Percentiles rank a stretch among this genome's conserved stretches.
Conservation (phyloP, 2,329 filamentous ascomycete genomes). For the Beauveria asiatica region DNA sequence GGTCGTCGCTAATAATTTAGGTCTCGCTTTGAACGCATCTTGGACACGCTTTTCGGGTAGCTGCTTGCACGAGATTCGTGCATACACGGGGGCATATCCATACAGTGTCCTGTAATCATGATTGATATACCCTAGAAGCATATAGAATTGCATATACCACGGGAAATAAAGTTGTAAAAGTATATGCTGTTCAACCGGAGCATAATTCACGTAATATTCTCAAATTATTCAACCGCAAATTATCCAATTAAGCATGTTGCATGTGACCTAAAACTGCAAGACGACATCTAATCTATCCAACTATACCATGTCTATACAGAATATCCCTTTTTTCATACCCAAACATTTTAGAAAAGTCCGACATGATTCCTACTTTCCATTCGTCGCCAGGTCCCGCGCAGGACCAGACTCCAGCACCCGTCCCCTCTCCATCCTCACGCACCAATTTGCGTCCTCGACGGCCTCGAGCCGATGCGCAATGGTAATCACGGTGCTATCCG, state of each 20-base stretch:
- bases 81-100: background rate
- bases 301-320: background rate
- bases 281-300: background rate
- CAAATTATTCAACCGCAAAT: background rate
- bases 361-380: background rate
- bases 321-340: background rate
- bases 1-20: background rate
- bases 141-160: background rate
- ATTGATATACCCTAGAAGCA: background rate
- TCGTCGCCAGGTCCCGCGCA: slow-evolving; percentile 15
- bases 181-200: too few species aligned
- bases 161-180: background rate
- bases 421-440: slow-evolving; percentile 44
- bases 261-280: too few species aligned
- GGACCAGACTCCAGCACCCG: slow-evolving; percentile 41
- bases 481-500: slow-evolving; percentile 51
- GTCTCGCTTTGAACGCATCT: slow-evolving; percentile 15
- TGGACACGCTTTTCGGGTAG: slow-evolving; percentile 16
- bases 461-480: slow-evolving; percentile 59
- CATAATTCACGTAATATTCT: too few species aligned
- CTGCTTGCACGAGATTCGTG: background rate
- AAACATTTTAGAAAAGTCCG: too few species aligned
- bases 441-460: slow-evolving; percentile 49
- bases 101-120: background rate
- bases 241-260: too few species aligned